Evolutionary conservation across 345 rosid genomes (phyloP).

Genomic region (Lenwebbia sp.): DNA sequence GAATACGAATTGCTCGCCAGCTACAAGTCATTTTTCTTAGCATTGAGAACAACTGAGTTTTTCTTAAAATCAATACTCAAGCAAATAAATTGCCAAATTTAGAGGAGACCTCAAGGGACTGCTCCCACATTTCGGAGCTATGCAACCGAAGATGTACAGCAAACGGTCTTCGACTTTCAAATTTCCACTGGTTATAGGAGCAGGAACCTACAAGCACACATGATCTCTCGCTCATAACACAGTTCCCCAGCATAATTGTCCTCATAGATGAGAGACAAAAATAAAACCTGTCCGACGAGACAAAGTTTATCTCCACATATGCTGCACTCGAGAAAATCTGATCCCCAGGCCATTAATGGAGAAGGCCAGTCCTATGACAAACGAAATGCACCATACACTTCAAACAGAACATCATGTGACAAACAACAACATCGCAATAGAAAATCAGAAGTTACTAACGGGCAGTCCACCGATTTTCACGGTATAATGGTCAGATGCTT

Average conservation of each 20-base stretch:
- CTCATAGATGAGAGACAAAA: not conserved
- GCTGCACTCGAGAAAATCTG: conserved; percentile 32
- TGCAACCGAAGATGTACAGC: conserved; percentile 60
- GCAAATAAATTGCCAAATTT: not conserved
- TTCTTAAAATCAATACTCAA: not conserved
- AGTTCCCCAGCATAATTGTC: not conserved
- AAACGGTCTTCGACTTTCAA: conserved; percentile 52
- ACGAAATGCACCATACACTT: not conserved
- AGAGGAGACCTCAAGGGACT: conserved; percentile 43
- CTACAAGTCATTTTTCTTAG: conserved; percentile 13
- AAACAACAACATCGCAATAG: not conserved
- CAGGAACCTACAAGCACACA: conserved; percentile 36
- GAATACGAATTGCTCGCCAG: conserved; percentile 84
- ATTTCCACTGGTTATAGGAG: conserved; percentile 45
- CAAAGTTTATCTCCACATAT: conserved; percentile 53
- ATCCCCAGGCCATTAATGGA: conserved; percentile 21
- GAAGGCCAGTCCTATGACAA: conserved; percentile 69
- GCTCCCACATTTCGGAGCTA: conserved; percentile 42
- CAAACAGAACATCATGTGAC: not conserved
- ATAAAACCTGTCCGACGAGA: conserved; percentile 69
- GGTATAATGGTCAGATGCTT: conserved; percentile 65
- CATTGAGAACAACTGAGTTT: not conserved
- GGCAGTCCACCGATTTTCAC: conserved; percentile 84
- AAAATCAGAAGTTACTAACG: conserved; percentile 14
- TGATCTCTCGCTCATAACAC: not conserved